Conservation (phyloP, 352 stramenopile species). For the Pythium scleroteichum region DNA sequence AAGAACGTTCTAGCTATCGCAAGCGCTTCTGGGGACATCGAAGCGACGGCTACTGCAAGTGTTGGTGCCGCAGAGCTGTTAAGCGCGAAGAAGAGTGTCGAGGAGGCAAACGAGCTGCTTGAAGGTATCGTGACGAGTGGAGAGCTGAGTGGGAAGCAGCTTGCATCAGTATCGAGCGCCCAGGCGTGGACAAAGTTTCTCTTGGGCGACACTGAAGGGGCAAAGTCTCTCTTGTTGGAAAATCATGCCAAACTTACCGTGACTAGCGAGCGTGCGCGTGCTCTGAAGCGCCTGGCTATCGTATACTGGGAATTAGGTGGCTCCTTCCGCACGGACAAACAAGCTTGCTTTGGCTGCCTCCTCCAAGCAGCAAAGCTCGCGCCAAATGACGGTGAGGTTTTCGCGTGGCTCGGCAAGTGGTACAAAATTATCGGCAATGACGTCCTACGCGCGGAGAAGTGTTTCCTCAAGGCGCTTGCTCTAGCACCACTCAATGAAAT, state of each 20-base stretch:
- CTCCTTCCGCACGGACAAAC: conserved; percentile 50
- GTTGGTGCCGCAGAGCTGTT: conserved; percentile 53
- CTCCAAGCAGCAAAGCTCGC: conserved; percentile 75
- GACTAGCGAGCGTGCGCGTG: conserved; percentile 32
- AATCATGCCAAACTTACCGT: conserved; percentile 33
- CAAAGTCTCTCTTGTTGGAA: conserved; percentile 40
- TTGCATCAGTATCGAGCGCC: conserved; percentile 30
- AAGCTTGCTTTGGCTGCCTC: conserved; percentile 59
- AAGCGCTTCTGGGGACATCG: conserved; percentile 17
- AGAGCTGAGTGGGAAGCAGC: conserved; percentile 18
- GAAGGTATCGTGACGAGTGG: conserved; percentile 21
- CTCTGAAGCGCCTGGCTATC: conserved; percentile 72
- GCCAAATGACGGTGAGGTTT: conserved; percentile 65
- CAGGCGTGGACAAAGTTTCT: conserved; percentile 45
- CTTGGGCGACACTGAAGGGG: conserved; percentile 36
- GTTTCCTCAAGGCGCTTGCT: conserved; percentile 80
- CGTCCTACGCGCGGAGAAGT: conserved; percentile 78
- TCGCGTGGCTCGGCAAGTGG: conserved; percentile 76
- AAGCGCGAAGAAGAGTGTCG: conserved; percentile 27
- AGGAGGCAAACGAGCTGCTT: conserved; percentile 38
- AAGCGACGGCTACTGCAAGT: conserved; percentile 32
- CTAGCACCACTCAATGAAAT: conserved; percentile 53
- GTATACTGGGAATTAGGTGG: conserved; percentile 75
- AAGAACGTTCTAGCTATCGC: conserved; percentile 25
- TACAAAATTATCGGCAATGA: conserved; percentile 66